These are phyloP conservation scores for Ophiocordyceps robertsii DNA, from an alignment of 2,329 filamentous ascomycete species.

Conservation along the genomic window DNA sequence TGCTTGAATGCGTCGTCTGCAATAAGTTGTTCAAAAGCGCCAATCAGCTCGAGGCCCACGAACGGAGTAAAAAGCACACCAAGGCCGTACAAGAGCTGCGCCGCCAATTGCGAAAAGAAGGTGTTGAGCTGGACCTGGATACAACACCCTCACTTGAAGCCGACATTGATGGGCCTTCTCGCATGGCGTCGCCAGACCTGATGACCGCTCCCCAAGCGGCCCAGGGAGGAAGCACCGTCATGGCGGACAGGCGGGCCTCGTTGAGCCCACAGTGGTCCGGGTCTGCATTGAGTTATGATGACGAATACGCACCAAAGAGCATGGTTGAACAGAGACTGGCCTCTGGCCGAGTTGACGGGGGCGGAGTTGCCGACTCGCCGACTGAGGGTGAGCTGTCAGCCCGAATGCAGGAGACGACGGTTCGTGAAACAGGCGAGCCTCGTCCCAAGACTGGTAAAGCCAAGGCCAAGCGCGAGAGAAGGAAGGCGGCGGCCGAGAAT, in stretches of 20 bases:
- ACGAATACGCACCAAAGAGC: slow-evolving; percentile 34
- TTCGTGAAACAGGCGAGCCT: slow-evolving; percentile 9
- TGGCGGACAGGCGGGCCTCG: no score
- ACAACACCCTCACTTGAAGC: background rate
- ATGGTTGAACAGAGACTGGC: slow-evolving; percentile 27
- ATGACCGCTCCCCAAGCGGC: background rate
- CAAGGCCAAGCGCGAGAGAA: slow-evolving; percentile 36
- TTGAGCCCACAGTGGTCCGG: no score
- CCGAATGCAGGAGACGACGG: slow-evolving; percentile 9
- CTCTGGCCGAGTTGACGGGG: background rate
- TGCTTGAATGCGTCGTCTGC: slow-evolving; percentile 66
- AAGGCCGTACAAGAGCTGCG: slow-evolving; percentile 74
- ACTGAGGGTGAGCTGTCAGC: slow-evolving; percentile 3
- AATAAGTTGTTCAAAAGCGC: slow-evolving; percentile 77
- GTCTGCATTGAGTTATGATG: slow-evolving; percentile 11
- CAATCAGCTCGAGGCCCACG: slow-evolving; percentile 80
- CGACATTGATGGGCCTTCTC: background rate
- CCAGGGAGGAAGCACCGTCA: no score
- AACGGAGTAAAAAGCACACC: slow-evolving; percentile 91
- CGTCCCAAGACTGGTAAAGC: slow-evolving; percentile 35
- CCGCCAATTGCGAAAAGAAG: slow-evolving; percentile 73
- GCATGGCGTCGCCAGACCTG: background rate
- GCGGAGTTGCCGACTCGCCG: background rate
- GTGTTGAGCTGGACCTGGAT: slow-evolving; percentile 43
- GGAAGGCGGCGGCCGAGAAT: slow-evolving; percentile 18